Conservation (phyloP, 1,139 yeast species). For the Yamadazyma buinensis region DNA sequence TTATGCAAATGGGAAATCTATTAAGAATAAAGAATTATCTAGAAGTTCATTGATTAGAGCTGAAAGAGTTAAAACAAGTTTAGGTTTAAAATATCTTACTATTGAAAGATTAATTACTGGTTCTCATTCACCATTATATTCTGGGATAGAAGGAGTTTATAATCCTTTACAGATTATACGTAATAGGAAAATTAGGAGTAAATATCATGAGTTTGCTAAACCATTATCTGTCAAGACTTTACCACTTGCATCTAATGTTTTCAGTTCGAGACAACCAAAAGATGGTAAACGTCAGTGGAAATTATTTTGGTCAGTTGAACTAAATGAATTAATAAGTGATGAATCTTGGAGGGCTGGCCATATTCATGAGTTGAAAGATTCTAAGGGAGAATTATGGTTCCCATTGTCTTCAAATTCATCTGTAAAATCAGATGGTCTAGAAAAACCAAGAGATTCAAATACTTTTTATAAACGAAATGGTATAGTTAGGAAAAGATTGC, state of each 20-base stretch:
- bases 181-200: slow-evolving; percentile 55
- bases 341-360: slow-evolving; percentile 63
- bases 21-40: slow-evolving; percentile 15
- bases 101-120: slow-evolving; percentile 35
- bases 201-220: slow-evolving; percentile 39
- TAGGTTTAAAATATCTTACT: slow-evolving; percentile 49
- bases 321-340: slow-evolving; percentile 62
- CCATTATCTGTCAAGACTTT: slow-evolving; percentile 30
- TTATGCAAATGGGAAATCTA: neutral
- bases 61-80: slow-evolving; percentile 47
- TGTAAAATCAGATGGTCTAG: neutral
- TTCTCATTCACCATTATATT: slow-evolving; percentile 19
- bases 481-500: slow-evolving; percentile 15
- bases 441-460: neutral
- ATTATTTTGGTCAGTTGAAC: slow-evolving; percentile 63
- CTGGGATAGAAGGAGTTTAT: slow-evolving; percentile 62
- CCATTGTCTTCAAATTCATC: slow-evolving; percentile 22
- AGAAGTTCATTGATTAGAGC: slow-evolving; percentile 47
- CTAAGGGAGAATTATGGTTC: slow-evolving; percentile 60
- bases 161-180: slow-evolving; percentile 81
- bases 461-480: slow-evolving; percentile 1
- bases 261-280: slow-evolving; percentile 34
- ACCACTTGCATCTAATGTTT: slow-evolving; percentile 54
- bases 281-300: slow-evolving; percentile 30
- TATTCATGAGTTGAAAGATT: slow-evolving; percentile 54